Conservation (phyloP, 495 filamentous ascomycete species). For the Lasiosphaeriaceae sp. region DNA sequence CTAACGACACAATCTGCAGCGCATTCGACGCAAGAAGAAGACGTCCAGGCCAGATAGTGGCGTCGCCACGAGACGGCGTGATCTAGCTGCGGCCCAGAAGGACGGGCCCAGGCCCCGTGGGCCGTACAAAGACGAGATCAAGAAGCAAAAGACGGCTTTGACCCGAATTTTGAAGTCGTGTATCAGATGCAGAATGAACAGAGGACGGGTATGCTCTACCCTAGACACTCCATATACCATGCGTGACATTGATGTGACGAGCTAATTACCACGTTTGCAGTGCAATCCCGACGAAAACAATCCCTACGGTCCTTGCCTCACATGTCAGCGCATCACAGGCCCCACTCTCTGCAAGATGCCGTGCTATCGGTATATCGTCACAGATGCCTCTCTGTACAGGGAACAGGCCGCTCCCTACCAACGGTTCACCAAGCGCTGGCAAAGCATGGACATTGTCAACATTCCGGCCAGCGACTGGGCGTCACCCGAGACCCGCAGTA, state of each 20-base stretch:
- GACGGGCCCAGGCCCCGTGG: slow-evolving; percentile 18
- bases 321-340: slow-evolving; percentile 21
- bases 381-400: slow-evolving; percentile 24
- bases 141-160: slow-evolving; percentile 22
- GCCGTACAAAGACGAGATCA: slow-evolving; percentile 18
- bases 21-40: slow-evolving; percentile 18
- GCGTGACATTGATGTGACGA: too few relatives aligned
- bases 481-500: slow-evolving; percentile 9
- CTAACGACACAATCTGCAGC: slow-evolving; percentile 2
- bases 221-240: neutral
- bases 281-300: slow-evolving; percentile 21
- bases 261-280: neutral
- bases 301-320: slow-evolving; percentile 19
- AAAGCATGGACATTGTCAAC: slow-evolving; percentile 26
- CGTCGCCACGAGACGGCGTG: slow-evolving; percentile 7
- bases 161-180: slow-evolving; percentile 26
- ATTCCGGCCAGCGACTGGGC: slow-evolving; percentile 20
- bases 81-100: slow-evolving; percentile 1
- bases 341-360: slow-evolving; percentile 26
- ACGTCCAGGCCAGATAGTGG: slow-evolving; percentile 11
- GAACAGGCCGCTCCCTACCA: slow-evolving; percentile 22
- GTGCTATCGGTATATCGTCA: slow-evolving; percentile 26
- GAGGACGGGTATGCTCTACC: slow-evolving; percentile 16
- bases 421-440: slow-evolving; percentile 19
- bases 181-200: slow-evolving; percentile 27